Percentiles rank a stretch among this genome's conserved stretches.
These are phyloP conservation scores for Xylaria multiplex DNA, from an alignment of 2,329 filamentous ascomycete genomes.

Conservation along the genomic window DNA sequence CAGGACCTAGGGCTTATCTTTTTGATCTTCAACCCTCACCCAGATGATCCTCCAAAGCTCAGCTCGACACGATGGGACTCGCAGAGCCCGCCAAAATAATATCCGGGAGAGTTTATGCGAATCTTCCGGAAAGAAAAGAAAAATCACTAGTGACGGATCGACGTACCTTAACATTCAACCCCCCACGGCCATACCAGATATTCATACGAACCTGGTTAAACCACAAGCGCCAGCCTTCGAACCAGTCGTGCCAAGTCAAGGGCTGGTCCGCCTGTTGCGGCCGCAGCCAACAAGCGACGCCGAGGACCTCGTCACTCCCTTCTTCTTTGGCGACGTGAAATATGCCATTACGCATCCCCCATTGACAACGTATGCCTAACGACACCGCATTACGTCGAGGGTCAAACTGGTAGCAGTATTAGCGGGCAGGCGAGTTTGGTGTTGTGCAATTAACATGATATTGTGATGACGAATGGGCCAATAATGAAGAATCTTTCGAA, in stretches of 20 bases:
- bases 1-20: neutral
- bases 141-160: slow-evolving; percentile 4
- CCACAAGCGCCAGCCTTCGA: slow-evolving; percentile 73
- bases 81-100: slow-evolving; percentile 1
- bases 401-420: slow-evolving; percentile 60
- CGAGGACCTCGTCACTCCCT: slow-evolving; percentile 65
- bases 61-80: slow-evolving; percentile 10
- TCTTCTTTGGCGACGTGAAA: slow-evolving; percentile 76
- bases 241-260: slow-evolving; percentile 69
- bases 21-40: slow-evolving; percentile 9
- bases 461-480: neutral
- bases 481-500: neutral
- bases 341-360: slow-evolving; percentile 75
- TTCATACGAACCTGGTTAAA: slow-evolving; percentile 74
- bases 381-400: slow-evolving; percentile 69
- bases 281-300: slow-evolving; percentile 77
- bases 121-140: slow-evolving; percentile 9
- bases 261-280: slow-evolving; percentile 60
- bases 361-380: slow-evolving; percentile 71
- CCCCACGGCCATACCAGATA: slow-evolving; percentile 73
- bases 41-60: slow-evolving; percentile 1
- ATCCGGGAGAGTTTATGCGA: slow-evolving; percentile 1
- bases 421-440: neutral
- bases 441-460: neutral
- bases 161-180: slow-evolving; percentile 67